Base-by-base conservation (phyloP, 305 asterid species). In the Fraxinus albicans region DNA sequence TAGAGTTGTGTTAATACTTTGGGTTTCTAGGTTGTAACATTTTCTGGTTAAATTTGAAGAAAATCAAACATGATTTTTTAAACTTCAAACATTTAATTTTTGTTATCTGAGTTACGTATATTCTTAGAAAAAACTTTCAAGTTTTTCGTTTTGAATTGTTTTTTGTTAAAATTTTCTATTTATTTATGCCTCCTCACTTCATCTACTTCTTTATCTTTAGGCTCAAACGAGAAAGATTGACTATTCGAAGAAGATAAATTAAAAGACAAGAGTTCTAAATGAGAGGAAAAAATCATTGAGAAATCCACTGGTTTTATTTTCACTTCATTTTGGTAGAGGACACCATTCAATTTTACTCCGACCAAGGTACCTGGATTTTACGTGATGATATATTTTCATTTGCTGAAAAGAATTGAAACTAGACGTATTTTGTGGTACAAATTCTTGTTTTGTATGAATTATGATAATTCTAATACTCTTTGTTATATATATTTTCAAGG, bases 151-250 rank as follows among this genome's bases (percentile, higher is more conserved):
- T 36, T 0, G 42, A 36, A 6, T 36, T 36, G 25, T 55, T 47
- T 70, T 31, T 3, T 58, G 63, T n/a, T 78, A 31, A 7, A 44
- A 1, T 6, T 42, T 60, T 38, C 19, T 4, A 9, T 69, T 25
- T 75, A 72, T 72, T 80, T 47, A 72, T 19, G 12, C 15, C 29
- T 1, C 82, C 58, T 65, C 15, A 25, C 27, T 25, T 25, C 0
- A 25, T 25, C 27, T 25, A 40, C 67, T 63, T 72, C 53, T 36
- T 36, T 1, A 2, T 9, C 60, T 75, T 78, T 80, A 96, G 99
- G 93, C 91, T 15, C 82, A 86, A 73, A 96, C 93, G 89, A 91
- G 99, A 83, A 92, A 96, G 88, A 82, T 94, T 98, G 97, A 17
- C 36, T 91, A 35, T 80, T 92, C 44, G 95, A 95, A 25, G 96